These are phyloP conservation scores for Musa acuminata DNA, from an alignment of 176 grass and related monocot genomes.

Conservation along the genomic window DNA sequence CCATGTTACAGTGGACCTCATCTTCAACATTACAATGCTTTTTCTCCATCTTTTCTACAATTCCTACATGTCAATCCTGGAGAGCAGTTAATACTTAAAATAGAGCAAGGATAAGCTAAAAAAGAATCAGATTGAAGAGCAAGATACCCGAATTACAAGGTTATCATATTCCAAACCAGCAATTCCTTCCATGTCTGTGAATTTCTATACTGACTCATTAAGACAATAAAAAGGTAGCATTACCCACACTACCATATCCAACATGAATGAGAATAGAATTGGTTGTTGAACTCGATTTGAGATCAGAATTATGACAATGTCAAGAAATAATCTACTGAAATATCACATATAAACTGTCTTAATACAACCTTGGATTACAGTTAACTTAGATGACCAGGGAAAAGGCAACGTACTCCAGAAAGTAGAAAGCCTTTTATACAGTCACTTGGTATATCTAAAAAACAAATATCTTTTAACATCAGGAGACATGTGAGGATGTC, in stretches of 20 bases:
- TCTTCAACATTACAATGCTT: slow-evolving; percentile 23
- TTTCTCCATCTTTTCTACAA: slow-evolving; percentile 29
- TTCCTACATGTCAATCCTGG: slow-evolving; percentile 18
- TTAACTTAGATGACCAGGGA: neutral
- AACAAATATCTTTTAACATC: too few species aligned
- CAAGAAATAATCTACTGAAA: neutral
- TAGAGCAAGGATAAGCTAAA: neutral
- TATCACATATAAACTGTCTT: neutral
- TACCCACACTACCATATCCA: neutral
- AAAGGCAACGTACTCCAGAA: neutral
- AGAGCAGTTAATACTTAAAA: slow-evolving; percentile 14
- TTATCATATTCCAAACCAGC: neutral
- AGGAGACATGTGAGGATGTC: too few species aligned
- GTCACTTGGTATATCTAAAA: too few species aligned
- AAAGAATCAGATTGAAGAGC: neutral
- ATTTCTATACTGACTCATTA: neutral
- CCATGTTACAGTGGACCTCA: slow-evolving; percentile 16
- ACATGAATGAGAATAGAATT: neutral
- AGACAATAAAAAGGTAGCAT: neutral
- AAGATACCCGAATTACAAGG: neutral
- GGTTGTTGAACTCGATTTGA: neutral
- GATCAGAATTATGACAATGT: neutral
- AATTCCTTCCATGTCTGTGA: neutral
- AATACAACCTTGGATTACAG: neutral
- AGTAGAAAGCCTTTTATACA: neutral